These are phyloP conservation scores for Stemphylium beticola DNA, from an alignment of 2,329 filamentous ascomycete species.

Conservation along the genomic window DNA sequence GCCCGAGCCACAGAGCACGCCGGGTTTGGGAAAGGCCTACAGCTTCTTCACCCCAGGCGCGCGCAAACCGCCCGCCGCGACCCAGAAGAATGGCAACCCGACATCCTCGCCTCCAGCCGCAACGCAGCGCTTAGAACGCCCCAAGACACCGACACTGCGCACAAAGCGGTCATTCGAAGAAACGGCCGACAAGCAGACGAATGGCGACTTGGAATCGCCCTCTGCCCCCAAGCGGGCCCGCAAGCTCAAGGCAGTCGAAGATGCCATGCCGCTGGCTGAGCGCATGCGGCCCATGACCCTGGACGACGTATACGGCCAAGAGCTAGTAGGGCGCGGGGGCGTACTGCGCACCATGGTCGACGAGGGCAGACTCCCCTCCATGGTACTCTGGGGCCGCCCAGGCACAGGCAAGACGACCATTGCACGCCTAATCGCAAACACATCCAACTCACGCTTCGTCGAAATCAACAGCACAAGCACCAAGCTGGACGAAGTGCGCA, in stretches of 20 bases:
- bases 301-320: slow-evolving; percentile 88
- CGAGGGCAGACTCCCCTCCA: slow-evolving; percentile 83
- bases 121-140: slow-evolving; percentile 21
- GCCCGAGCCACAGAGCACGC: slow-evolving; percentile 36
- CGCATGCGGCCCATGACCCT: slow-evolving; percentile 86
- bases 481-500: slow-evolving; percentile 89
- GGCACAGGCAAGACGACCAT: slow-evolving; percentile 88
- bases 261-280: slow-evolving; percentile 85
- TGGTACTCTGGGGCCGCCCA: slow-evolving; percentile 89
- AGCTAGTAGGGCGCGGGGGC: slow-evolving; percentile 84
- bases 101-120: slow-evolving; percentile 27
- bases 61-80: slow-evolving; percentile 44
- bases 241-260: slow-evolving; percentile 62
- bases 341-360: slow-evolving; percentile 87
- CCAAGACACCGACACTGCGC: slow-evolving; percentile 35
- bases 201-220: slow-evolving; percentile 40
- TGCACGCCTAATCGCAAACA: slow-evolving; percentile 83
- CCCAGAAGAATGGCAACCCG: slow-evolving; percentile 30
- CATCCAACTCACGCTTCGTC: slow-evolving; percentile 78
- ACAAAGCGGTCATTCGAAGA: slow-evolving; percentile 37
- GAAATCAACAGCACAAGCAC: slow-evolving; percentile 94
- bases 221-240: slow-evolving; percentile 64
- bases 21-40: slow-evolving; percentile 47
- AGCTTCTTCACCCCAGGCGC: slow-evolving; percentile 63
- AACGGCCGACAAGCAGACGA: slow-evolving; percentile 15